phyloP scores from a whole-genome alignment of 192 early-diverging fungal genomes.

The Coemansia sp. region DNA sequence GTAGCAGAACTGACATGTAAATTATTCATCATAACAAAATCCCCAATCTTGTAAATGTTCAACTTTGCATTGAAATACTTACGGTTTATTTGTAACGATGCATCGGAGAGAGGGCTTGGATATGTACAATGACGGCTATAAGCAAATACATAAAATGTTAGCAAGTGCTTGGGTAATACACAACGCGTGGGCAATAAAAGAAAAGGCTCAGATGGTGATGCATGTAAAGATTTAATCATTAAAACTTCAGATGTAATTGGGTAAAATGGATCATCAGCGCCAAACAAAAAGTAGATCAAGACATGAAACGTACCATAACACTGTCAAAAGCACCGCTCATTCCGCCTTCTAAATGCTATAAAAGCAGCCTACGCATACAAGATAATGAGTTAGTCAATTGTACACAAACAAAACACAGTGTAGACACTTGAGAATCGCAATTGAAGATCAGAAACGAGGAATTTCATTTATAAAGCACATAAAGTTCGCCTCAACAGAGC shows the following conservation, averaged over 20 bases:
- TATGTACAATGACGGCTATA: too few species aligned
- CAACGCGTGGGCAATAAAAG: neutral
- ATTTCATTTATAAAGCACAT: conserved; percentile 50
- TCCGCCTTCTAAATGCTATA: too few species aligned
- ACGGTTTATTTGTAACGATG: neutral
- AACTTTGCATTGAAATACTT: neutral
- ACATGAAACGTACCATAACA: neutral
- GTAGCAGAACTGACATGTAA: conserved; percentile 54
- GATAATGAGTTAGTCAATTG: too few species aligned
- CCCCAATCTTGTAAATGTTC: neutral
- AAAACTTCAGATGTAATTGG: conserved; percentile 23
- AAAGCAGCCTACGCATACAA: too few species aligned
- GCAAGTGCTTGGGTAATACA: too few species aligned
- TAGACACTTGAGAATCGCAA: neutral
- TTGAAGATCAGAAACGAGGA: conserved; percentile 56
- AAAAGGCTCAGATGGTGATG: conserved; percentile 54
- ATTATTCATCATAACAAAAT: conserved; percentile 32
- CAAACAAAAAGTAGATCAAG: conserved; percentile 4
- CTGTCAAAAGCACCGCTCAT: too few species aligned
- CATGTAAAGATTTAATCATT: conserved; percentile 48
- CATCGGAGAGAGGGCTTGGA: too few species aligned
- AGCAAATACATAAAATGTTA: too few species aligned
- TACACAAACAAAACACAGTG: too few species aligned
- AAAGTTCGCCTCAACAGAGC: conserved; percentile 46
- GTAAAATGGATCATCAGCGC: conserved; percentile 47